Base-by-base conservation (phyloP, 225 moss, liverwort and hornwort species). In the Bryum argenteum region DNA sequence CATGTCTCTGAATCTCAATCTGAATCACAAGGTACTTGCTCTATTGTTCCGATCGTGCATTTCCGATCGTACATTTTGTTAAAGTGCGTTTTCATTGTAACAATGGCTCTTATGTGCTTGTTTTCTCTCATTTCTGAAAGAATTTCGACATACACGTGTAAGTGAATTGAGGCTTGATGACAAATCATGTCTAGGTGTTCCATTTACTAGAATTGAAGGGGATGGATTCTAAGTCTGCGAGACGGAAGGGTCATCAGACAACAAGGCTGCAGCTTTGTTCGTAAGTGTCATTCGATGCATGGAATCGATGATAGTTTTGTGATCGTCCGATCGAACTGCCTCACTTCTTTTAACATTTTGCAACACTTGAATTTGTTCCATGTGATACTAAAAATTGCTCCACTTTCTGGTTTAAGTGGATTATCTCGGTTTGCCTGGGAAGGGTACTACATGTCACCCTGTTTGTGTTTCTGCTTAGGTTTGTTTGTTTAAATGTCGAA, bases 391-490 rank as follows among this genome's bases (percentile, higher is more conserved):
- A n/a, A 51, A 12, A n/a, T 63, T 38, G 45, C 9, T 71, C 54
- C 42, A 47, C 69, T 75, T 80, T 48, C 8, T 20, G 66, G 61
- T 52, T 23, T 58, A 84, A 84, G 87, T 87, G 79, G 83, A 84
- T 81, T 71, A 73, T 60, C 12, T 97, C 19, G 74, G n/a, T 93
- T 87, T 66, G 78, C 93, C 71, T 93, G 91, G n/a, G 92, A 81
- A 80, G 89, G 90, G 91, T 91, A 84, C 52, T n/a, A n/a, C n/a
- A 53, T 73, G 54, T 60, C 52, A 40, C 23, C n/a, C 68, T 59
- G 56, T 38, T 21, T 39, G 57, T 55, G 53, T 53, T 54, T 67
- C n/a, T n/a, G 38, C 12, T 54, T 64, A n/a, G n/a, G n/a, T 63
- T 59, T 48, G 47, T n/a, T 16, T 45, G 12, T 44, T 13, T 44